Percentiles rank a stretch among this genome's conserved stretches.
Evolutionary conservation across 805 yeast genomes (phyloP).

Genomic region (Yarrowia deformans): DNA sequence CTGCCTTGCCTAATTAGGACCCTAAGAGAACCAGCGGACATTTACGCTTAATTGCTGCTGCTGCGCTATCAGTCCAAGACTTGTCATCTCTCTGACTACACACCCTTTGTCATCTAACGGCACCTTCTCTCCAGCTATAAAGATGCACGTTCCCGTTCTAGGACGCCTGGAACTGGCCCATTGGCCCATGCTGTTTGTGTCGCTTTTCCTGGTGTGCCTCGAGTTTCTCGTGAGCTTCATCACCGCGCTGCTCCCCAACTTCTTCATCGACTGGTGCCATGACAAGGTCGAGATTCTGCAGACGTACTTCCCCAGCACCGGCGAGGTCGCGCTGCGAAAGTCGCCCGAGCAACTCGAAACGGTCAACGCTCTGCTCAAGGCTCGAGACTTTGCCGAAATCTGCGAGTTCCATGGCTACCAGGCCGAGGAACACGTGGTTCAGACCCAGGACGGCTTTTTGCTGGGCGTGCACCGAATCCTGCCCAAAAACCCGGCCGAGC

Average conservation of each 20-base stretch:
- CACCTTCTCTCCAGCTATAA: no score
- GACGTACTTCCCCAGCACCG: slow-evolving; percentile 20
- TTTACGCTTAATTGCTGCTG: slow-evolving; percentile 5
- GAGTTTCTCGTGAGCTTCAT: slow-evolving; percentile 48
- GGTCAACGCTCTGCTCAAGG: slow-evolving; percentile 32
- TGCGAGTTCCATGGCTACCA: slow-evolving; percentile 71
- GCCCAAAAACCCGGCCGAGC: neutral
- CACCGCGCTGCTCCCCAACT: slow-evolving; percentile 47
- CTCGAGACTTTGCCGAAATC: slow-evolving; percentile 62
- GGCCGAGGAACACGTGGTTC: slow-evolving; percentile 77
- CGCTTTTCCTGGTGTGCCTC: slow-evolving; percentile 48
- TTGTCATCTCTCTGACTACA: neutral
- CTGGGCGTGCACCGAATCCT: slow-evolving; percentile 74
- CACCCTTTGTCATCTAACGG: neutral
- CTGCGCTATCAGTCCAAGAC: no score
- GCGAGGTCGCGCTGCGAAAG: slow-evolving; percentile 33
- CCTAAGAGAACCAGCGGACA: slow-evolving; percentile 4
- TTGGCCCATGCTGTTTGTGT: slow-evolving; percentile 50
- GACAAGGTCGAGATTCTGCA: slow-evolving; percentile 39
- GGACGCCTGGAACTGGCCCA: slow-evolving; percentile 48
- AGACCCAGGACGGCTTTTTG: slow-evolving; percentile 78
- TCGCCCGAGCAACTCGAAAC: slow-evolving; percentile 27
- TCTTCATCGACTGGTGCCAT: slow-evolving; percentile 46
- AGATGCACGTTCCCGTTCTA: slow-evolving; percentile 45
- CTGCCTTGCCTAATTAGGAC: slow-evolving; percentile 3